Conservation (phyloP, 345 rosid species). For the Trapa incisa region DNA sequence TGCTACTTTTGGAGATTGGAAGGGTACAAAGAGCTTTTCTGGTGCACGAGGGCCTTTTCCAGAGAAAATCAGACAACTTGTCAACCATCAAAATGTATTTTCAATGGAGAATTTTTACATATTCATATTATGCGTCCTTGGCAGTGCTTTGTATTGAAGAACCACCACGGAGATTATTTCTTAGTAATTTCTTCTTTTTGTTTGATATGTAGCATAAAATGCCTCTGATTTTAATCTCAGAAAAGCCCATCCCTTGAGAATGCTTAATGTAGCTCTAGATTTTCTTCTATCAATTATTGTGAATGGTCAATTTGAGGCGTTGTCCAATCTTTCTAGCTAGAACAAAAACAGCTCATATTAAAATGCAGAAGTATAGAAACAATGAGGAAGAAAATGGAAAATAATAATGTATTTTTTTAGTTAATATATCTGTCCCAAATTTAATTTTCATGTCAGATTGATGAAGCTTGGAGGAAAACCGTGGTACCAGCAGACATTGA, state of each 20-base stretch:
- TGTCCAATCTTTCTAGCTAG: not conserved
- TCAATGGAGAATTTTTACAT: not conserved
- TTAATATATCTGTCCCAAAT: not conserved
- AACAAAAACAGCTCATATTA: not conserved
- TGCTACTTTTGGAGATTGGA: not conserved
- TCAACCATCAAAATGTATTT: not conserved
- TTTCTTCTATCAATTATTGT: not conserved
- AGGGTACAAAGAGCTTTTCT: not conserved
- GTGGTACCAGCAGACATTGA: constrained; percentile 31
- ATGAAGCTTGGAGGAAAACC: constrained; percentile 23
- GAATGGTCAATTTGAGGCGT: not conserved
- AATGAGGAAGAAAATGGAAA: not conserved
- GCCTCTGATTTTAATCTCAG: not conserved
- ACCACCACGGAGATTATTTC: not conserved
- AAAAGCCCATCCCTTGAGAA: not conserved
- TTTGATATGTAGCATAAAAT: not conserved
- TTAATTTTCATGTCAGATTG: constrained; percentile 27
- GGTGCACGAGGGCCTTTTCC: not conserved
- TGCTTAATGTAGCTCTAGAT: not conserved
- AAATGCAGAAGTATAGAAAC: not conserved
- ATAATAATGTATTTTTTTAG: not conserved
- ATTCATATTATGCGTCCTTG: not conserved
- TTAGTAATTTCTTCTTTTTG: no score
- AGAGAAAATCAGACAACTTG: not conserved
- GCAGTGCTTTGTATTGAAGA: not conserved